Base-by-base conservation (phyloP, 2,329 filamentous ascomycete genomes). In the Ceratocystiopsis minuta region DNA sequence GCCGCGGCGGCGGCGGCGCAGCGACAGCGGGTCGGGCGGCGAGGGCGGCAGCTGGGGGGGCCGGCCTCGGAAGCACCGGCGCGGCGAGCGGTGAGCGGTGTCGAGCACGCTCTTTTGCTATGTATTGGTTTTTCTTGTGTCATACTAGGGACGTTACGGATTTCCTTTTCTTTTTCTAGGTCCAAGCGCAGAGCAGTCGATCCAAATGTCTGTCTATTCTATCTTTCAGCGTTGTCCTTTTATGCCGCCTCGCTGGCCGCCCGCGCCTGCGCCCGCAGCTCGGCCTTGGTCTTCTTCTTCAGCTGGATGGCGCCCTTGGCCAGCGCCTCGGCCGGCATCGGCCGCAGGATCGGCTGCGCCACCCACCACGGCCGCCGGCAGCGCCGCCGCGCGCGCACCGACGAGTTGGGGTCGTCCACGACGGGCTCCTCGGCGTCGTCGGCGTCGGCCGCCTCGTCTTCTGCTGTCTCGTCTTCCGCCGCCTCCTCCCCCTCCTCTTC, bases 321-420 rank as follows among this genome's bases (percentile, higher is more conserved):
- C 49, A 90, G 53, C 3, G 90, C 90, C 62, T 96, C 88, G 50
- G 80, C 81, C 0, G 90, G 90, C 53, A 95, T 57, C 35, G 86
- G 87, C 43, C 87, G 66, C 7, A 95, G 72, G 52, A 93, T 83
- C 4, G 88, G 80, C 62, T 96, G 87, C 41, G 78, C 85, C 4
- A 94, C 70, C 84, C 85, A 95, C 72, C 78, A 95, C 1, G 87
- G 87, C 48, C 85, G 64, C 56, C 77, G 79, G 54, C 85, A 93
- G 46, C 73, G 66, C 43, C 70, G 72, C 20, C 90, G 75, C 1
- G 80, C 76, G 10, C 72, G 75, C 16, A 75, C 61, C 5, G 78
- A 80, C 55, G 70, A 78, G 53, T 75, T 67, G 0, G 61, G 57
- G 3, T 63, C 57, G 34, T 58, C 56, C 6, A 54, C 57, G 3